Evolutionary conservation across 257 asterid genomes (phyloP).

Genomic region (Solanum appendiculatum): DNA sequence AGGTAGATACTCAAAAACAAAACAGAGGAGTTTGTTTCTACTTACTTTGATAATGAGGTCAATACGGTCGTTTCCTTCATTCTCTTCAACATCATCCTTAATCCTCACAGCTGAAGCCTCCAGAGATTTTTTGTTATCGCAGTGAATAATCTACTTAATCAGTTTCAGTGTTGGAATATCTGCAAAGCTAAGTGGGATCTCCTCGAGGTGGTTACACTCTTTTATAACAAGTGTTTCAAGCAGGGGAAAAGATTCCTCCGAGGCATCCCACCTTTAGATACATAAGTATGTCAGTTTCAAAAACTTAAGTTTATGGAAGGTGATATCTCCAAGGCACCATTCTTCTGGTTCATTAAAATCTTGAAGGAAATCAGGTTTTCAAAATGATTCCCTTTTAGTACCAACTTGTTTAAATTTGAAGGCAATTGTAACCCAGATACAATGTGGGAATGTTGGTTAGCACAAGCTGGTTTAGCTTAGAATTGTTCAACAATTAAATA

Average conservation of each 20-base stretch:
- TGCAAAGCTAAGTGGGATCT: background rate
- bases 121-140: background rate
- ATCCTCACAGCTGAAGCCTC: background rate
- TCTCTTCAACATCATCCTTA: too few species aligned
- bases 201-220: fast-evolving
- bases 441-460: too few species aligned
- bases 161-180: background rate
- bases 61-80: background rate
- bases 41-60: background rate
- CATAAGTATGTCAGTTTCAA: background rate
- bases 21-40: background rate
- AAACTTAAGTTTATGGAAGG: background rate
- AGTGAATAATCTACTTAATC: background rate
- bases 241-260: background rate
- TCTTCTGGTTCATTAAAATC: background rate
- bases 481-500: too few species aligned
- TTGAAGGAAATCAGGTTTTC: too few species aligned
- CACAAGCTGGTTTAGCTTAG: too few species aligned
- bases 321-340: background rate
- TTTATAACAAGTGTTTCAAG: background rate
- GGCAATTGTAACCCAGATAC: too few species aligned
- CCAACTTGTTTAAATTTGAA: too few species aligned
- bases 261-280: background rate
- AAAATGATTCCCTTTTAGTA: too few species aligned
- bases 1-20: background rate